Percentiles rank a stretch among this genome's conserved stretches.
Conservation (phyloP, 257 asterid species). For the Solanum peruvianum region DNA sequence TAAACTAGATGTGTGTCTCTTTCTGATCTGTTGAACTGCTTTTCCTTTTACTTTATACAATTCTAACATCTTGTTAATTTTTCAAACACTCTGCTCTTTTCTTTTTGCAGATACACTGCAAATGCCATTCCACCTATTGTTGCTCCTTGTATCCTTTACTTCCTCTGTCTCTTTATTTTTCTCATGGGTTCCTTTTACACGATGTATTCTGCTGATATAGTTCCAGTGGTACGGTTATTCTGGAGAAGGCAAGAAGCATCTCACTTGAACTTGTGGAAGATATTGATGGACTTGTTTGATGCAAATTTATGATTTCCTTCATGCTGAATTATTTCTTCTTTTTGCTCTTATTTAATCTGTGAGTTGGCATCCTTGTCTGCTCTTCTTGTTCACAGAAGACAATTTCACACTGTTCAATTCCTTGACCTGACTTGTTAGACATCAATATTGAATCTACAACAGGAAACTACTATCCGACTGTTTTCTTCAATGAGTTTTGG, state of each 20-base stretch:
- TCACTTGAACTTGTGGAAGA: background rate
- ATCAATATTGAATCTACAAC: conserved; percentile 57
- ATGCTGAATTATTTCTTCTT: background rate
- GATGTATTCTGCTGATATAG: background rate
- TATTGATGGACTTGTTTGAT: background rate
- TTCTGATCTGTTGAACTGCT: background rate
- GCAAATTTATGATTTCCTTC: background rate
- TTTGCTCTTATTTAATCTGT: background rate
- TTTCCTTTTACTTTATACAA: background rate
- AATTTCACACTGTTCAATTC: conserved; percentile 5
- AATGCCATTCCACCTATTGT: conserved; percentile 84
- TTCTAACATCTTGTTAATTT: background rate
- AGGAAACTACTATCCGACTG: conserved; percentile 84
- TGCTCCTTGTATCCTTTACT: conserved; percentile 77
- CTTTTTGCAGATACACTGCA: conserved; percentile 59
- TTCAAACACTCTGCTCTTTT: background rate
- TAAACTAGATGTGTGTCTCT: background rate
- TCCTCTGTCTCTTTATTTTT: background rate
- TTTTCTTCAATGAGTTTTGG: conserved; percentile 94
- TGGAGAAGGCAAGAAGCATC: background rate
- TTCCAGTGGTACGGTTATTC: background rate
- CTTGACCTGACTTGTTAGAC: conserved; percentile 55
- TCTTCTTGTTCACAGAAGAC: background rate
- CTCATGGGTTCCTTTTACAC: background rate
- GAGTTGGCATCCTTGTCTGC: background rate